Conservation (phyloP, 768 basidiomycete genomes). For the Boletus rubroflammeus region DNA sequence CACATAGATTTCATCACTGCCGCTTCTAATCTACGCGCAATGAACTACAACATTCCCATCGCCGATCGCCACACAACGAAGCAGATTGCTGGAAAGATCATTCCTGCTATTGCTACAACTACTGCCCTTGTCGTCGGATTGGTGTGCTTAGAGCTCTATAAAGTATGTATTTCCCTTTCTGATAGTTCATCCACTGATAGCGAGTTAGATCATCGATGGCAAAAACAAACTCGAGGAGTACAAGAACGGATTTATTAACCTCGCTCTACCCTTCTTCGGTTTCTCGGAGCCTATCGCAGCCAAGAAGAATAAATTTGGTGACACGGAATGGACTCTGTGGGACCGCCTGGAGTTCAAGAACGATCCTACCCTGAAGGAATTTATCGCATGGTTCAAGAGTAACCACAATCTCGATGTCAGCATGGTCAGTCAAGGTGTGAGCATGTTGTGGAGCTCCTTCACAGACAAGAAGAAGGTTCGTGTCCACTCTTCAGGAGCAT, state of each 20-base stretch:
- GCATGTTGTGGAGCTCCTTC: constrained; percentile 97
- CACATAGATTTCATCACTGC: constrained; percentile 99
- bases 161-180: constrained; percentile 45
- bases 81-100: constrained; percentile 98
- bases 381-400: constrained; percentile 79
- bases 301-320: constrained; percentile 81
- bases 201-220: constrained; percentile 80
- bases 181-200: not conserved
- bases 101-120: constrained; percentile 98
- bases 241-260: constrained; percentile 98
- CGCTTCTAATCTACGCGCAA: constrained; percentile 92
- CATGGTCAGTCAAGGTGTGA: constrained; percentile 97
- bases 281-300: constrained; percentile 97
- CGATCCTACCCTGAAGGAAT: constrained; percentile 83
- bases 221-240: constrained; percentile 92
- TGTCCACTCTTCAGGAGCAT: not conserved
- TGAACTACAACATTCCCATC: constrained; percentile 85
- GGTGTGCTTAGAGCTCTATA: constrained; percentile 95
- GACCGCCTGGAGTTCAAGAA: constrained; percentile 92
- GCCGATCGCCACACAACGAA: constrained; percentile 93
- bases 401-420: constrained; percentile 83
- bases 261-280: constrained; percentile 97
- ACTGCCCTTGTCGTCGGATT: constrained; percentile 94
- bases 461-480: constrained; percentile 87
- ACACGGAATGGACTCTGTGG: constrained; percentile 96